A percentile compares a stretch with the other conserved stretches of the same genome.
phyloP scores from a whole-genome alignment of 2,329 filamentous ascomycete genomes.

The Pyrenophora tritici-repentis region DNA sequence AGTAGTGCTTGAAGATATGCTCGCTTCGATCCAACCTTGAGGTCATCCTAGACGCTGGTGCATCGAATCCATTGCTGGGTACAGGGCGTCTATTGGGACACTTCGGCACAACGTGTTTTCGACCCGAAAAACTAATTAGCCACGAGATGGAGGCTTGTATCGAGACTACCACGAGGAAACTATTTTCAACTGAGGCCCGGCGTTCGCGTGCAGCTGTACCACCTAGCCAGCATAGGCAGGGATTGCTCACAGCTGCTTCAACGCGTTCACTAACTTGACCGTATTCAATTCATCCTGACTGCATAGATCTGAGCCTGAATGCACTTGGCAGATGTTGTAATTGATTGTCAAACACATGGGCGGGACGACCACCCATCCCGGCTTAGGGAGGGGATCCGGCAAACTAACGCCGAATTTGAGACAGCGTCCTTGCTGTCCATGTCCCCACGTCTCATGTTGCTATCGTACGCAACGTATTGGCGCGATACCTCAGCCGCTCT shows the following conservation, averaged over 20 bases:
- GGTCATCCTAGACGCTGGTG: conserved; percentile 18
- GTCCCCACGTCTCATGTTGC: conserved; percentile 47
- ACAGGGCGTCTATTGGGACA: conserved; percentile 5
- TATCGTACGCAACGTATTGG: conserved; percentile 46
- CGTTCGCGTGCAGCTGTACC: conserved; percentile 2
- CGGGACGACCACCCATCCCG: conserved; percentile 37
- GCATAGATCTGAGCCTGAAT: conserved; percentile 28
- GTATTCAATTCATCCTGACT: conserved; percentile 30
- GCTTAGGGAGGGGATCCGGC: conserved; percentile 47
- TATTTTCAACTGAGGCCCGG: conserved; percentile 5
- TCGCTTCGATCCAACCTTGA: neutral
- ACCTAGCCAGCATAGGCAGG: conserved; percentile 8
- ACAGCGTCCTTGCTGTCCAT: conserved; percentile 40
- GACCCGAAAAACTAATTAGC: conserved; percentile 1
- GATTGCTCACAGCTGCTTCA: conserved; percentile 18
- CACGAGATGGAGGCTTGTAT: neutral
- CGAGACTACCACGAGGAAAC: conserved; percentile 9
- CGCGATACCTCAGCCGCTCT: conserved; percentile 39
- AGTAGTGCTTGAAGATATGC: no score
- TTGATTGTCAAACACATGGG: conserved; percentile 42
- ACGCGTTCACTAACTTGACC: conserved; percentile 18
- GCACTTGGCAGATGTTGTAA: conserved; percentile 39
- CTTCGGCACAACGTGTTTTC: conserved; percentile 6
- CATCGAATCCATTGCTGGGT: conserved; percentile 14
- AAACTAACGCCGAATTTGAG: conserved; percentile 44